Evolutionary conservation across 768 basidiomycete genomes (phyloP), one percentile per base, ranked within the genome.

Genomic region (Strobilomyces echinocephalus): DNA sequence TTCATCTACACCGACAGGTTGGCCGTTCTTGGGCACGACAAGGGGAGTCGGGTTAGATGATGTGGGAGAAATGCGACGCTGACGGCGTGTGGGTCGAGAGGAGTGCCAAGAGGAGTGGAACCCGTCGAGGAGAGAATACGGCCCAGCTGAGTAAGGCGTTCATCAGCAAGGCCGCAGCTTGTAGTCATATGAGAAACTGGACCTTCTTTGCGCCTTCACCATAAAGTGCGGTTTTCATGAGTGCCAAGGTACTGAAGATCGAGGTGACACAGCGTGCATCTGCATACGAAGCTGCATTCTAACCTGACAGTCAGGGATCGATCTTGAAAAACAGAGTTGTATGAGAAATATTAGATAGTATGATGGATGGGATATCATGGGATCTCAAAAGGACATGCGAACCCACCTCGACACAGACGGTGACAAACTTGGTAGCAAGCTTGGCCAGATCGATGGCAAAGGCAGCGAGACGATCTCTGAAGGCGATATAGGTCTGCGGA

Each of bases 341-440:
- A n/a, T n/a, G n/a, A n/a, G n/a, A 26, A 47, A 34, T 5, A 47
- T 30, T n/a, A 2, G 34, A 51, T 4, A 26, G n/a, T 49, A 52
- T 18, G 41, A 44, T 38, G 39, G 8, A 50, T 11, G 30, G 34
- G 20, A 9, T 30, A 14, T n/a, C 28, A 8, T 18, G 8, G 7
- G 18, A 39, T 20, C 38, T 18, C 28, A 28, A 8, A 34, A 34
- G 33, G 33, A 57, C 15, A 26, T 21, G 38, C 41, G 50, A 39
- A 61, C 81, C 34, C 55, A 91, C 94, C n/a, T n/a, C n/a, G n/a
- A n/a, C 94, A 12, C 82, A 83, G 21, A 98, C 83, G 2, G 90
- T 91, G 24, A 99, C 94, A 69, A 99, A 98, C 68, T 99, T 99
- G 20, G 94, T 97, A 0, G 97, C 95, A 5, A n/a, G n/a, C n/a